A percentile compares a stretch with the other conserved stretches of the same genome.
These are phyloP conservation scores for Conoideocrella luteorostrata DNA, from an alignment of 2,329 filamentous ascomycete genomes.

Conservation along the genomic window DNA sequence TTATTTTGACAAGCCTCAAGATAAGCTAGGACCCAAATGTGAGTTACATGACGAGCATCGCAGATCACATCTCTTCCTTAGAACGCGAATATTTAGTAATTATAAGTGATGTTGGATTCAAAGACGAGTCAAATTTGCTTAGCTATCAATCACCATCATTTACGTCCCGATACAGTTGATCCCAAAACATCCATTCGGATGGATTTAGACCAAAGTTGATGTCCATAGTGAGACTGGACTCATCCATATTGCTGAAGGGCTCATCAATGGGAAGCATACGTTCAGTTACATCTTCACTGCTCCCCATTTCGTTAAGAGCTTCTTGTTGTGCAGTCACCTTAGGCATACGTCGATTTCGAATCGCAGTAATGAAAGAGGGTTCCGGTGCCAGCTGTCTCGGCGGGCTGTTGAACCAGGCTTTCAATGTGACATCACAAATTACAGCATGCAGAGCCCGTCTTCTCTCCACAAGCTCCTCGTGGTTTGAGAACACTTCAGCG, in stretches of 20 bases:
- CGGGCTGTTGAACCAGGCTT: conserved; percentile 23
- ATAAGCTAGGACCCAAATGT: too few relatives aligned
- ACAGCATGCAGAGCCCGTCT: conserved; percentile 22
- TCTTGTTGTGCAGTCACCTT: neutral
- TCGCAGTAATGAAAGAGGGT: conserved; percentile 18
- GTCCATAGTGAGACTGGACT: neutral
- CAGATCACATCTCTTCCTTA: too few relatives aligned
- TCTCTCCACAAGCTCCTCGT: conserved; percentile 21
- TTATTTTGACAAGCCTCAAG: too few relatives aligned
- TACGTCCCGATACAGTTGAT: conserved; percentile 12
- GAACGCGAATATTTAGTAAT: too few relatives aligned
- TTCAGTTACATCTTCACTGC: neutral
- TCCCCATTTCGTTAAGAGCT: neutral
- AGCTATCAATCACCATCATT: too few relatives aligned
- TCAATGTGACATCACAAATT: conserved; percentile 23
- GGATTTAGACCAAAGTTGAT: conserved; percentile 14
- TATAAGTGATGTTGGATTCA: neutral
- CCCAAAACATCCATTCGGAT: conserved; percentile 21
- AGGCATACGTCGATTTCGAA: neutral
- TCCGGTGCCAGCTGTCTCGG: conserved; percentile 8
- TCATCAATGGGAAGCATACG: neutral
- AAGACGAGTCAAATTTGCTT: neutral
- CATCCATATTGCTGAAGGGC: neutral
- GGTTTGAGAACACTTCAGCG: conserved; percentile 21
- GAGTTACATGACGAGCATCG: too few relatives aligned